These are phyloP conservation scores for Boletus holoroseus DNA, from an alignment of 1,284 basidiomycete genomes.

Conservation along the genomic window DNA sequence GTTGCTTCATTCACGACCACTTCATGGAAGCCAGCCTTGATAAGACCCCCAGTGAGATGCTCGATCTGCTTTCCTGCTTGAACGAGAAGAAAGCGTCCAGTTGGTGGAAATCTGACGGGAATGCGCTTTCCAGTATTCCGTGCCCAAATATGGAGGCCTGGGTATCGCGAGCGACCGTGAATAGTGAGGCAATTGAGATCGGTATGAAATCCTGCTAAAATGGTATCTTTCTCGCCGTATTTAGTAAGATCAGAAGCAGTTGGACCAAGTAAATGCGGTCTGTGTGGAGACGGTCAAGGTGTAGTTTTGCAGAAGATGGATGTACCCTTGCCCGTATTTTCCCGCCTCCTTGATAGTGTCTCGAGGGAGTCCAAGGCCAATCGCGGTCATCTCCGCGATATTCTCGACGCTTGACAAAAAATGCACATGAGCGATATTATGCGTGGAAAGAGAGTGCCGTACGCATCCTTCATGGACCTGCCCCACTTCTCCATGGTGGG, in stretches of 20 bases:
- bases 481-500: slow-evolving; percentile 79
- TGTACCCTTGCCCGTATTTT: slow-evolving; percentile 61
- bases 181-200: slow-evolving; percentile 84
- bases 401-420: slow-evolving; percentile 57
- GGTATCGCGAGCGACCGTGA: slow-evolving; percentile 83
- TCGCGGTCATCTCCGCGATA: slow-evolving; percentile 76
- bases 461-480: slow-evolving; percentile 78
- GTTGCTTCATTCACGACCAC: slow-evolving; percentile 84
- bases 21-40: slow-evolving; percentile 91
- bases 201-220: slow-evolving; percentile 87
- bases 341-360: slow-evolving; percentile 72
- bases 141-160: slow-evolving; percentile 86
- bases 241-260: slow-evolving; percentile 83
- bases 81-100: slow-evolving; percentile 67
- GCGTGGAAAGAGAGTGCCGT: slow-evolving; percentile 30
- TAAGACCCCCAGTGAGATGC: slow-evolving; percentile 79
- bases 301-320: not conserved
- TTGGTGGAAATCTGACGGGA: slow-evolving; percentile 71
- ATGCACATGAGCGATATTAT: not conserved
- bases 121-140: slow-evolving; percentile 86
- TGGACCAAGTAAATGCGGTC: slow-evolving; percentile 84
- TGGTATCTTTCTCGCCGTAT: slow-evolving; percentile 71
- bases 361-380: slow-evolving; percentile 70
- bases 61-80: slow-evolving; percentile 93
- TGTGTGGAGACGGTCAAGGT: slow-evolving; percentile 29